Evolutionary conservation across 345 rosid genomes (phyloP), one percentile per base, ranked within the genome.

Genomic region (Turritis glabra): DNA sequence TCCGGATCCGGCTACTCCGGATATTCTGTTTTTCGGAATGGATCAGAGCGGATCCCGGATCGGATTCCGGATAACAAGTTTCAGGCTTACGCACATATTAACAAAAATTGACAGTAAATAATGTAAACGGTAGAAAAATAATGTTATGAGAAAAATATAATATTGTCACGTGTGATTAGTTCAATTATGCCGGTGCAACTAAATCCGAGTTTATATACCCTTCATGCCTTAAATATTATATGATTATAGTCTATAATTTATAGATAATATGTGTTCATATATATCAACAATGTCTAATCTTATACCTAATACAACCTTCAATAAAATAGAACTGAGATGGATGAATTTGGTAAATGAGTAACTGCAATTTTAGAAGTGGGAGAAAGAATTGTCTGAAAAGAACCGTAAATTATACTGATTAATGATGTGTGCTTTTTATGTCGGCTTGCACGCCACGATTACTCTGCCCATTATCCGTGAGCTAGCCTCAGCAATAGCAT

Each of bases 401-500:
- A 12, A 64, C 12, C 25, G 50, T 38, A 43, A 55, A 22, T 55
- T 64, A 55, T 53, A 54, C 9, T 18, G 40, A 37, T 7, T 7
- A 68, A 22, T 75, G 69, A 76, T 69, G 48, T 43, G 56, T 41
- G 38, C 22, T 40, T 30, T 41, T 27, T 69, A 69, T 41, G 79
- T 69, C 74, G 64, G 64, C 79, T 69, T 76, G 79, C 74, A 69
- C 79, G 74, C 75, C 32, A 75, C 48, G 74, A 52, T 51, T 68
- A 50, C 50, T 68, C 27, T 60, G 56, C 63, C 69, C 74, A 67
- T 68, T 37, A 60, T 23, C 50, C 57, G 48, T 59, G 35, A 67
- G 68, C 53, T 60, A 48, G 52, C 67, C 54, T 67, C 46, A 58
- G 54, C 47, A 67, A 12, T 58, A 38, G 44, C 61, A 75, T 58